Evolutionary conservation across 176 grass and related monocot genomes (phyloP), one percentile per base, ranked within the genome.

Genomic region (Cenchrus fungigraminus): DNA sequence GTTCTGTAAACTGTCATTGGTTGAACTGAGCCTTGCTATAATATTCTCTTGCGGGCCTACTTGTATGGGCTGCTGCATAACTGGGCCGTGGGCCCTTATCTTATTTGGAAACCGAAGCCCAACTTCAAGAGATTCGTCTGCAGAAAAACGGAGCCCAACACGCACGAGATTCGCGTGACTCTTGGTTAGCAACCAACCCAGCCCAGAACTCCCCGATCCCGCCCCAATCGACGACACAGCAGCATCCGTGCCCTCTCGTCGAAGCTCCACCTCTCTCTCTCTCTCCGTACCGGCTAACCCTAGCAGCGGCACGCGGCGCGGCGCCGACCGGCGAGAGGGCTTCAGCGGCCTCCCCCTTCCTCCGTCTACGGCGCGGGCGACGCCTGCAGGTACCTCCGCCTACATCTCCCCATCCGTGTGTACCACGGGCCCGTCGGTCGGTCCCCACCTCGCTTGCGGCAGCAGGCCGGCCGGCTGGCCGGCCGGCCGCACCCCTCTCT

Each of bases 241-340:
- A 2, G 37, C 37, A 2, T 40, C 58, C 29, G 16, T 14, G 34
- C 49, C 19, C 25, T 43, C 78, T 81, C 78, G 16, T 13, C n/a
- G 43, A 15, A 3, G 28, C 45, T 65, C 31, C 49, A 69, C 64
- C 64, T 68, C 49, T 25, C 25, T 25, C 25, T 25, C 25, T 25
- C 25, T 25, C 25, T 68, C 31, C 49, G 29, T 15, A 12, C 49
- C 49, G 64, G 64, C 64, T 55, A 81, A 81, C 65, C 79, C 79
- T 81, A 81, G 65, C 79, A 57, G 65, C 79, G 79, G 79, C 79
- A 3, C 20, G 65, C 65, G 65, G 29, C 14, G 76, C 59, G 42
- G 49, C 57, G 76, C 74, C 74, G 2, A 69, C 65, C 19, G 51
- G 51, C 50, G 32, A 56, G 32, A 56, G 64, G 65, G 65, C 34